A percentile compares a stretch with the other conserved stretches of the same genome.
Evolutionary conservation across 257 asterid genomes (phyloP).

Genomic region (Solanum sitiens): DNA sequence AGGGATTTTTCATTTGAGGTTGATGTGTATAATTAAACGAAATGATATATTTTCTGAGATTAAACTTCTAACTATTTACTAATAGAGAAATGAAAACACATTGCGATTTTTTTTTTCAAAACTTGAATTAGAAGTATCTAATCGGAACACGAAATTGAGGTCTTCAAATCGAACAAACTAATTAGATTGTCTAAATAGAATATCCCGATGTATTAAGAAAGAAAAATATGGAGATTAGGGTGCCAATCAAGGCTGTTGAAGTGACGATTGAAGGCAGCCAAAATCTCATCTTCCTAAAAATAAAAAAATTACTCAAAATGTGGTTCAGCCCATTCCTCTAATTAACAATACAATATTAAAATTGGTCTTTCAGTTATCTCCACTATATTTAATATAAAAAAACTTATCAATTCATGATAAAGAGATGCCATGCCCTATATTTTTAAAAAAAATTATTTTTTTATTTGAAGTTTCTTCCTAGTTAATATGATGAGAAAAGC

Average conservation of each 20-base stretch:
- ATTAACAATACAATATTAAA: neutral
- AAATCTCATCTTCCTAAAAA: neutral
- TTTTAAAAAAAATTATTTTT: neutral
- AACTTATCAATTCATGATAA: neutral
- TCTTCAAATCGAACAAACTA: neutral
- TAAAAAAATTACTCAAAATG: neutral
- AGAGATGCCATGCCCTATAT: neutral
- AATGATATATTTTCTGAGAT: neutral
- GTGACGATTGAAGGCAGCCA: neutral
- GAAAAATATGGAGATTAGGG: neutral
- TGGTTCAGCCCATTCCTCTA: conserved; percentile 16
- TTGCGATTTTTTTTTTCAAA: too few species aligned
- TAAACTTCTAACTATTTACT: neutral
- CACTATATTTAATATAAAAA: neutral
- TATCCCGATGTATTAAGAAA: neutral
- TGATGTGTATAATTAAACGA: neutral
- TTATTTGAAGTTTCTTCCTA: neutral
- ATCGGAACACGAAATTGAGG: neutral
- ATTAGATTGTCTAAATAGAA: neutral
- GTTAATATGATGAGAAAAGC: neutral
- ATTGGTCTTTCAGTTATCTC: neutral
- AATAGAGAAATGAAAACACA: neutral
- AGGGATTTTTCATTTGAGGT: neutral
- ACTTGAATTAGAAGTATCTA: neutral
- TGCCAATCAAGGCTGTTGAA: neutral